Conservation (phyloP, 495 filamentous ascomycete species). For the Podospora pseudopauciseta region DNA sequence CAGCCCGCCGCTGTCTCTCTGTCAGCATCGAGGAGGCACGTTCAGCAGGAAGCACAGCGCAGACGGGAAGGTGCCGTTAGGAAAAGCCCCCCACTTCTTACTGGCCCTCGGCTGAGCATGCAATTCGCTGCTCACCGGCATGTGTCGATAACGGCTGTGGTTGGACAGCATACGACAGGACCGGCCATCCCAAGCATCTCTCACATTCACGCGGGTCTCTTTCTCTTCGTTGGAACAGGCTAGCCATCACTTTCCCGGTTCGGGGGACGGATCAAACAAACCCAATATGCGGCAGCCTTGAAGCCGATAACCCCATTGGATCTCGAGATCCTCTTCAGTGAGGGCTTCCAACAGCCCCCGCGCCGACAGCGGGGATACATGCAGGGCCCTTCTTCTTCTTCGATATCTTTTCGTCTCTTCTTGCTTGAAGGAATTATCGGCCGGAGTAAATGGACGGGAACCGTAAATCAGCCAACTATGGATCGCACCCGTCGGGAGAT, state of each 20-base stretch:
- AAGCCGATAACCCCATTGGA: slow-evolving; percentile 16
- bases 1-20: not conserved
- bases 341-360: slow-evolving; percentile 9
- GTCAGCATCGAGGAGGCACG: not conserved
- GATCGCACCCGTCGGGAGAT: not conserved
- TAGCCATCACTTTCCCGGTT: slow-evolving; percentile 4
- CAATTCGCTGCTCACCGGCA: slow-evolving; percentile 12
- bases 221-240: slow-evolving; percentile 4
- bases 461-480: slow-evolving; percentile 18
- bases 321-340: not conserved
- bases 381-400: slow-evolving; percentile 12
- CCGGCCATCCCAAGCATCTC: not conserved
- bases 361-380: slow-evolving; percentile 5
- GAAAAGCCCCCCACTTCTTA: not conserved
- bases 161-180: slow-evolving; percentile 44
- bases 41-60: not conserved
- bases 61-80: not conserved
- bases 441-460: slow-evolving; percentile 14
- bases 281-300: not conserved
- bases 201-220: not conserved
- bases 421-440: slow-evolving; percentile 1
- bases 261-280: not conserved
- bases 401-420: slow-evolving; percentile 1
- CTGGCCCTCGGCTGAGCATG: slow-evolving; percentile 1
- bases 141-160: slow-evolving; percentile 28